These are phyloP conservation scores for Puya raimondii DNA, from an alignment of 176 grass and related monocot genomes.

Conservation along the genomic window DNA sequence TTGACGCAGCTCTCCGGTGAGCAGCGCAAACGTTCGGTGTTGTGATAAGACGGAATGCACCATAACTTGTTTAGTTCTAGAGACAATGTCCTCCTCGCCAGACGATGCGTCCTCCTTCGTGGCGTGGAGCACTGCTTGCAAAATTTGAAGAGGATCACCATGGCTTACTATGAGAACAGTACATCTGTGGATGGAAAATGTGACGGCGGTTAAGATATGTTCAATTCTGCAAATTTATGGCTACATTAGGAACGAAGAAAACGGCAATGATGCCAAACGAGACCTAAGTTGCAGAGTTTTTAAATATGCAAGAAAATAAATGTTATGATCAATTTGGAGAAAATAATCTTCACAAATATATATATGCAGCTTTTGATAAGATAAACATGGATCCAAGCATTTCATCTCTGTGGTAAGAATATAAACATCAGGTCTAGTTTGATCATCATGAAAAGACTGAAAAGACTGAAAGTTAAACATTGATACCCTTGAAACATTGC, in stretches of 20 bases:
- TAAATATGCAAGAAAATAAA: too few relatives aligned
- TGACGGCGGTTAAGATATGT: neutral
- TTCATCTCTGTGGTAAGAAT: too few relatives aligned
- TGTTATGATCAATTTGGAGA: too few relatives aligned
- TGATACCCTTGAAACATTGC: conserved; percentile 50
- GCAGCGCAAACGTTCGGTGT: conserved; percentile 57
- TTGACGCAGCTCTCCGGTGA: conserved; percentile 55
- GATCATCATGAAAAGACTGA: too few relatives aligned
- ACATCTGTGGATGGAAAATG: conserved; percentile 25
- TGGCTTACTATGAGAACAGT: conserved; percentile 65
- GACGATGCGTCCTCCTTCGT: conserved; percentile 41
- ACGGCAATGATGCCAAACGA: too few relatives aligned
- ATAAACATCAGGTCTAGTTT: too few relatives aligned
- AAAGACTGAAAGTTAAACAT: neutral
- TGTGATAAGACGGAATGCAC: conserved; percentile 35
- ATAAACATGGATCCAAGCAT: too few relatives aligned
- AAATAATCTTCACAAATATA: too few relatives aligned
- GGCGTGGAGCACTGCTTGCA: conserved; percentile 57
- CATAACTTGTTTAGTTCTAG: conserved; percentile 20
- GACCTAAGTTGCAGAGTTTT: too few relatives aligned
- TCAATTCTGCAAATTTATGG: too few relatives aligned
- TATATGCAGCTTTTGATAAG: too few relatives aligned
- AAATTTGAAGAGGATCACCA: conserved; percentile 81
- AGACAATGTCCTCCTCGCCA: conserved; percentile 4
- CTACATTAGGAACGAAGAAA: too few relatives aligned